Conservation (phyloP, 768 basidiomycete genomes). For the Rhodotorula kratochvilovae region DNA sequence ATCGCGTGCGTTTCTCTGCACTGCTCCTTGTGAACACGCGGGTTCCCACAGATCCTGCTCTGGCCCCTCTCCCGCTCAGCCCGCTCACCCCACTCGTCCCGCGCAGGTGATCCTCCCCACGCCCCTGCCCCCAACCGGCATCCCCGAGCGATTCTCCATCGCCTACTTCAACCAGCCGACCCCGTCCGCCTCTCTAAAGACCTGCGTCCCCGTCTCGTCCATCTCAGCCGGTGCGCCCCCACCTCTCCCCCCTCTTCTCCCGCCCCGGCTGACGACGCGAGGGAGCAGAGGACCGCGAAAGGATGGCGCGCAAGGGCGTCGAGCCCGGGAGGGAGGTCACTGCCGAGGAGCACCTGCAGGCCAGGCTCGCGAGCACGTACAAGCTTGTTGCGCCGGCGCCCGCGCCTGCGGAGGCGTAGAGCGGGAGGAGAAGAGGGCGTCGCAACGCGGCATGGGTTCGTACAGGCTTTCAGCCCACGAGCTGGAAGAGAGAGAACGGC, state of each 20-base stretch:
- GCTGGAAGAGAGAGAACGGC: too few species aligned
- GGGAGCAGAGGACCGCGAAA: conserved; percentile 19
- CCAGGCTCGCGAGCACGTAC: conserved; percentile 28
- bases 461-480: too few species aligned
- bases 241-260: not conserved
- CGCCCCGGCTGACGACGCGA: not conserved
- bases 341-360: conserved; percentile 16
- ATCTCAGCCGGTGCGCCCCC: conserved; percentile 16
- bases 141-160: conserved; percentile 32
- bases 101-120: conserved; percentile 25
- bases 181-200: conserved; percentile 15
- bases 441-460: not conserved
- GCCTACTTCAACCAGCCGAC: conserved; percentile 36
- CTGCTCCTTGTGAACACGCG: too few species aligned
- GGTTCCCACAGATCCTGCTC: too few species aligned
- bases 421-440: not conserved
- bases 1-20: conserved; percentile 17
- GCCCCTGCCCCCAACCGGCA: conserved; percentile 28
- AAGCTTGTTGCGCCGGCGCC: not conserved
- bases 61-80: too few species aligned
- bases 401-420: too few species aligned
- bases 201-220: conserved; percentile 23
- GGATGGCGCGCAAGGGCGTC: conserved; percentile 35
- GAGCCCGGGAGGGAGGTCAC: conserved; percentile 16
- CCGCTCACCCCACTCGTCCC: not conserved